A percentile compares a stretch with the other conserved stretches of the same genome.
Evolutionary conservation across 2,329 filamentous ascomycete species (phyloP).

Genomic region (Aphanocladium album): DNA sequence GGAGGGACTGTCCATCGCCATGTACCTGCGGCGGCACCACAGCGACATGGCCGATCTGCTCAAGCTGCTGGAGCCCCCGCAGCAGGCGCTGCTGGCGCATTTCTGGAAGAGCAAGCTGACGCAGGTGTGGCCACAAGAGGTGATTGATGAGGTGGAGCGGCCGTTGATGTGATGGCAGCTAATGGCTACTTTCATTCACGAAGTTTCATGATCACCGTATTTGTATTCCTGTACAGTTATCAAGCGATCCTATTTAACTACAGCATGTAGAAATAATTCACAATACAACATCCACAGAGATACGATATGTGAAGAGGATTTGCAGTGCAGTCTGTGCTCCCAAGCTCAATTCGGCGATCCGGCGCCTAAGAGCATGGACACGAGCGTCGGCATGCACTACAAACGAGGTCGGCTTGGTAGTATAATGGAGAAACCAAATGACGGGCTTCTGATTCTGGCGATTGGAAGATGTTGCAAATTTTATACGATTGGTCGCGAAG

Average conservation of each 20-base stretch:
- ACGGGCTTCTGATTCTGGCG: too few relatives aligned
- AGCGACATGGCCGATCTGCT: not conserved
- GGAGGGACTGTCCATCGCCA: slow-evolving; percentile 42
- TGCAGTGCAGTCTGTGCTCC: not conserved
- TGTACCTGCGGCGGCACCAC: slow-evolving; percentile 20
- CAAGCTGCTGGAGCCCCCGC: not conserved
- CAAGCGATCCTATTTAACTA: not conserved
- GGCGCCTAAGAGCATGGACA: not conserved
- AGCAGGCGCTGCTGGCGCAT: slow-evolving; percentile 1
- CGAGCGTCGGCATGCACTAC: too few relatives aligned
- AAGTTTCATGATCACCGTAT: not conserved
- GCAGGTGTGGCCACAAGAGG: slow-evolving; percentile 3
- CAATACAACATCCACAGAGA: not conserved
- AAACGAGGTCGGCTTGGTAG: not conserved
- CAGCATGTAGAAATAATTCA: not conserved
- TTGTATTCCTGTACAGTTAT: not conserved
- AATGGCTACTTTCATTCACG: not conserved
- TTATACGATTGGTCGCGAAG: too few relatives aligned
- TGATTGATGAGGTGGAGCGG: slow-evolving; percentile 2
- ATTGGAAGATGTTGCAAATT: too few relatives aligned
- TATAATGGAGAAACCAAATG: not conserved
- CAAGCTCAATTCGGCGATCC: not conserved
- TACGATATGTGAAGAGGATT: not conserved
- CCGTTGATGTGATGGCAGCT: not conserved
- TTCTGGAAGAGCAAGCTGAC: slow-evolving; percentile 7